These are phyloP conservation scores for Backusella liffmaniae DNA, from an alignment of 192 early-diverging fungal genomes.

Conservation along the genomic window DNA sequence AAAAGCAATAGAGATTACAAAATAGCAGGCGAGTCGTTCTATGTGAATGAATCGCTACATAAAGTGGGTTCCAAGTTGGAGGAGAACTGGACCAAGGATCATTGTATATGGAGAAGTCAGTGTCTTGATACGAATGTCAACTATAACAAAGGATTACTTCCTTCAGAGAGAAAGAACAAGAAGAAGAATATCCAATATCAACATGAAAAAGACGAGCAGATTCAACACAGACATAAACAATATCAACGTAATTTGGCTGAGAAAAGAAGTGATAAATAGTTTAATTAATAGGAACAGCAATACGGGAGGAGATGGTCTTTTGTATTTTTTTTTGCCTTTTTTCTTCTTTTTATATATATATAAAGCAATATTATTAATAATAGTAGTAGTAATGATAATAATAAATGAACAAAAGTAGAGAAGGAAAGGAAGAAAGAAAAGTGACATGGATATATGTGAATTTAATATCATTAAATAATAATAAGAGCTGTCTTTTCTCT, in stretches of 20 bases:
- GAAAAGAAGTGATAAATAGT: neutral
- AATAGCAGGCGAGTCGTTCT: neutral
- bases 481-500: neutral
- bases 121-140: neutral
- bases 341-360: neutral
- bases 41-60: neutral
- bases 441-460: neutral
- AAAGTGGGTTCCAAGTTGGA: neutral
- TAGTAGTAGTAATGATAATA: neutral
- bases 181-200: neutral
- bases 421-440: neutral
- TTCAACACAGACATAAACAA: neutral
- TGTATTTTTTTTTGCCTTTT: neutral
- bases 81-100: neutral
- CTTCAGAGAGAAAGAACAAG: neutral
- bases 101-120: neutral
- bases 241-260: neutral
- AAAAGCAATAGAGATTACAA: neutral
- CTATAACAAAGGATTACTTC: neutral
- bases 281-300: neutral
- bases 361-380: neutral
- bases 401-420: neutral
- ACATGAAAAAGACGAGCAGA: neutral
- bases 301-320: neutral
- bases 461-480: neutral